phyloP scores from a whole-genome alignment of 2,329 filamentous ascomycete species.

The Alternaria atra region DNA sequence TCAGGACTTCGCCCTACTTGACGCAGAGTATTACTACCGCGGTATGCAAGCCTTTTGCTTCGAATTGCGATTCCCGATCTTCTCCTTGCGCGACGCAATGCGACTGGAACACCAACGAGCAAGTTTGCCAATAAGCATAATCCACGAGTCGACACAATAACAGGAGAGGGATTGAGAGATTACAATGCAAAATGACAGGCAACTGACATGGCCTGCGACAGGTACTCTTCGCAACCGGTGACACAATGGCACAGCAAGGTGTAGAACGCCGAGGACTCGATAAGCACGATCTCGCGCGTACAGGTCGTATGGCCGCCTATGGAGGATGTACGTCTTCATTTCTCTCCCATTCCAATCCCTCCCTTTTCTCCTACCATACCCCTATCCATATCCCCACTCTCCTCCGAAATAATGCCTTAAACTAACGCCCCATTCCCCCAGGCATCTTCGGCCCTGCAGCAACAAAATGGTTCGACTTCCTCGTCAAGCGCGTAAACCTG shows the following conservation, averaged over 20 bases:
- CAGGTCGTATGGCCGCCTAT: slow-evolving; percentile 81
- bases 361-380: too few species aligned
- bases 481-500: slow-evolving; percentile 73
- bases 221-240: slow-evolving; percentile 91
- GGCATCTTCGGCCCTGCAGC: slow-evolving; percentile 87
- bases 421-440: slow-evolving; percentile 43
- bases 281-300: slow-evolving; percentile 76
- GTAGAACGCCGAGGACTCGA: slow-evolving; percentile 82
- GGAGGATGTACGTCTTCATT: slow-evolving; percentile 70
- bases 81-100: not conserved
- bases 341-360: too few species aligned
- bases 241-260: slow-evolving; percentile 87
- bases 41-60: slow-evolving; percentile 46
- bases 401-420: not conserved
- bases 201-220: slow-evolving; percentile 38
- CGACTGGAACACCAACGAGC: not conserved
- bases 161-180: not conserved
- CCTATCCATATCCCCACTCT: not conserved
- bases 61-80: not conserved
- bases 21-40: slow-evolving; percentile 92
- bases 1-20: slow-evolving; percentile 82
- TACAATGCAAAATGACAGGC: not conserved
- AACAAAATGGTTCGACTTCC: slow-evolving; percentile 84
- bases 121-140: not conserved
- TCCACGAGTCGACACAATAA: not conserved